Conservation (phyloP, 2,329 filamentous ascomycete species). For the Botryotinia narcissicola region DNA sequence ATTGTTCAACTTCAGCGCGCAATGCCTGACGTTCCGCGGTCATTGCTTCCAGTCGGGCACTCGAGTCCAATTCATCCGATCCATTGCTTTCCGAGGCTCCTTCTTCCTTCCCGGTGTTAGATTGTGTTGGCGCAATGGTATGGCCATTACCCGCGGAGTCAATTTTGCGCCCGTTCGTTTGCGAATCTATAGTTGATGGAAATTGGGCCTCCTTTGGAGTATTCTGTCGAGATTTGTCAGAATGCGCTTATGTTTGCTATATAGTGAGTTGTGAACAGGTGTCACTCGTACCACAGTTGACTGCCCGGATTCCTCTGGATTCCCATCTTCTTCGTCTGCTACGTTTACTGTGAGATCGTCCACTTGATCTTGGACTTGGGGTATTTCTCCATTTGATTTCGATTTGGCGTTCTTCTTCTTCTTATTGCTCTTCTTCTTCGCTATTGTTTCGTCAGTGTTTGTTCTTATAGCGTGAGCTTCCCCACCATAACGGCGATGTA, state of each 20-base stretch:
- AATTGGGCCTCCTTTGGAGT: slow-evolving; percentile 34
- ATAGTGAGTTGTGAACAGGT: slow-evolving; percentile 36
- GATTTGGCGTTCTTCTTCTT: slow-evolving; percentile 51
- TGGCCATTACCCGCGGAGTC: slow-evolving; percentile 33
- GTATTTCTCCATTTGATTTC: slow-evolving; percentile 41
- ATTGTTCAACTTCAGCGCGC: slow-evolving; percentile 74
- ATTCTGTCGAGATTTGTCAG: slow-evolving; percentile 33
- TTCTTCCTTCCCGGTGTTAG: slow-evolving; percentile 13
- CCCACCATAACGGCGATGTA: slow-evolving; percentile 12
- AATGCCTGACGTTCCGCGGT: slow-evolving; percentile 78
- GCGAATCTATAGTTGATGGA: slow-evolving; percentile 26
- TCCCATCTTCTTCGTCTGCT: slow-evolving; percentile 40
- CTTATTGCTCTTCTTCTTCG: slow-evolving; percentile 56
- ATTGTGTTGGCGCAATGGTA: slow-evolving; percentile 23
- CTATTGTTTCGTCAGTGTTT: slow-evolving; percentile 37
- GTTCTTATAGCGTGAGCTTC: slow-evolving; percentile 20
- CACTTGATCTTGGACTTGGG: slow-evolving; percentile 35
- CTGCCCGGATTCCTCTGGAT: slow-evolving; percentile 43
- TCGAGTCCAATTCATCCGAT: slow-evolving; percentile 35
- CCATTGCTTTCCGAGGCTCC: slow-evolving; percentile 26
- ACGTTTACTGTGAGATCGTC: slow-evolving; percentile 42
- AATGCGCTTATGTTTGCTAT: slow-evolving; percentile 24
- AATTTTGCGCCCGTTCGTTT: slow-evolving; percentile 35
- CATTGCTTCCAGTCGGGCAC: slow-evolving; percentile 59
- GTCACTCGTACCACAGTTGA: slow-evolving; percentile 39